phyloP scores from a whole-genome alignment of 2,329 filamentous ascomycete genomes.

The Ilyonectria robusta region DNA sequence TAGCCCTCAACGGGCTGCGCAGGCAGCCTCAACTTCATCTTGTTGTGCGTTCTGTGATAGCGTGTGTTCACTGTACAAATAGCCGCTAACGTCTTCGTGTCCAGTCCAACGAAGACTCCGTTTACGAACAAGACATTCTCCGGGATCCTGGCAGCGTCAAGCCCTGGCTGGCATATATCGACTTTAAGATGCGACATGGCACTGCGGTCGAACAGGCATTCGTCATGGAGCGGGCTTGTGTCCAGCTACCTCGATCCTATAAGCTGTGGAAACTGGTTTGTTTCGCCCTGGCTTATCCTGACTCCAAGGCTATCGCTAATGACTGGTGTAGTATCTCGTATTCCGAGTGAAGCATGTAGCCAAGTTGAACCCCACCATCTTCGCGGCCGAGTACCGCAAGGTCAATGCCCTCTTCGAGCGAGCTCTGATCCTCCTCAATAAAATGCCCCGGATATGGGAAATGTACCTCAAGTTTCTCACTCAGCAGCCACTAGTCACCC shows the following conservation, averaged over 20 bases:
- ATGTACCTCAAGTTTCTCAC: constrained; percentile 95
- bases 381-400: constrained; percentile 87
- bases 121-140: constrained; percentile 96
- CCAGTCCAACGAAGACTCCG: constrained; percentile 87
- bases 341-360: constrained; percentile 86
- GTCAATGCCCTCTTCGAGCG: constrained; percentile 96
- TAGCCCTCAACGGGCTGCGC: constrained; percentile 53
- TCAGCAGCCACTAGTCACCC: constrained; percentile 91
- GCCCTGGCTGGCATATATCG: constrained; percentile 95
- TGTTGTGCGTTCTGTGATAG: constrained; percentile 56
- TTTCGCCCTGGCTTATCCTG: constrained; percentile 13
- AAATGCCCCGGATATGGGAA: constrained; percentile 99
- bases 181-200: constrained; percentile 91
- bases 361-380: constrained; percentile 85
- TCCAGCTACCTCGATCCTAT: constrained; percentile 92
- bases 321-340: constrained; percentile 77
- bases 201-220: constrained; percentile 87
- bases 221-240: constrained; percentile 91
- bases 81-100: constrained; percentile 47
- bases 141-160: constrained; percentile 88
- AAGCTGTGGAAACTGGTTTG: constrained; percentile 96
- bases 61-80: not conserved
- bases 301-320: not conserved
- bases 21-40: constrained; percentile 64
- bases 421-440: constrained; percentile 93